phyloP scores from a whole-genome alignment of 2,329 filamentous ascomycete species.

The Talaromyces marneffei region DNA sequence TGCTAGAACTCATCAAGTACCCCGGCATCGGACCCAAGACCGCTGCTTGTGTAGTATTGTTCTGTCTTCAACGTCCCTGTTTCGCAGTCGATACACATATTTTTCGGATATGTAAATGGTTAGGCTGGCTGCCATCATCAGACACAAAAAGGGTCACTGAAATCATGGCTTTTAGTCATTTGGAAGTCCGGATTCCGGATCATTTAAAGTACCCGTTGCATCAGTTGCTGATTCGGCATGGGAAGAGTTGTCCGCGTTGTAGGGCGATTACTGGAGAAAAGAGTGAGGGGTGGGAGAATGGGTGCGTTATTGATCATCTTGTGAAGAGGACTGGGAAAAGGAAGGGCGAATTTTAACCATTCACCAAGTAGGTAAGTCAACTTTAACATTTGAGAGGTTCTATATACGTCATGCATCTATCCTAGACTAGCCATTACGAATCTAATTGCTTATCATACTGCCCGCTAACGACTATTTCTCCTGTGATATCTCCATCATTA shows the following conservation, averaged over 20 bases:
- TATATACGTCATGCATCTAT: neutral
- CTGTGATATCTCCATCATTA: neutral
- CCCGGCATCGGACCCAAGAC: slow-evolving; percentile 63
- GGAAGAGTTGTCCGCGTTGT: slow-evolving; percentile 57
- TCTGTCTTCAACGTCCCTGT: slow-evolving; percentile 57
- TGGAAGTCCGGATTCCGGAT: slow-evolving; percentile 57
- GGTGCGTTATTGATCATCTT: slow-evolving; percentile 60
- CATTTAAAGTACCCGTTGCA: slow-evolving; percentile 59
- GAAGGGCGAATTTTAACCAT: slow-evolving; percentile 21
- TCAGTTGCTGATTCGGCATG: slow-evolving; percentile 57
- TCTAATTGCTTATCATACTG: neutral
- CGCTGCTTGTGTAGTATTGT: slow-evolving; percentile 58
- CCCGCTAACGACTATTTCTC: neutral
- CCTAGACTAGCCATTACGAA: neutral
- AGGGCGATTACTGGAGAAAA: slow-evolving; percentile 55
- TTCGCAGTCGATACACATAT: slow-evolving; percentile 65
- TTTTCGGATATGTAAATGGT: slow-evolving; percentile 57
- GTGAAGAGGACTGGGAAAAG: slow-evolving; percentile 53
- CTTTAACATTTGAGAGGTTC: neutral
- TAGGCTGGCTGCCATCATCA: slow-evolving; percentile 53
- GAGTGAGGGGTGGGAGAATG: slow-evolving; percentile 58
- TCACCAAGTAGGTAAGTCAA: too few species aligned
- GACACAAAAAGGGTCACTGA: slow-evolving; percentile 34
- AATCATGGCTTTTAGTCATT: slow-evolving; percentile 52
- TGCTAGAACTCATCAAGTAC: slow-evolving; percentile 52